Evolutionary conservation across 768 basidiomycete genomes (phyloP), one percentile per base, ranked within the genome.

Genomic region (Leccinum truebloodii): DNA sequence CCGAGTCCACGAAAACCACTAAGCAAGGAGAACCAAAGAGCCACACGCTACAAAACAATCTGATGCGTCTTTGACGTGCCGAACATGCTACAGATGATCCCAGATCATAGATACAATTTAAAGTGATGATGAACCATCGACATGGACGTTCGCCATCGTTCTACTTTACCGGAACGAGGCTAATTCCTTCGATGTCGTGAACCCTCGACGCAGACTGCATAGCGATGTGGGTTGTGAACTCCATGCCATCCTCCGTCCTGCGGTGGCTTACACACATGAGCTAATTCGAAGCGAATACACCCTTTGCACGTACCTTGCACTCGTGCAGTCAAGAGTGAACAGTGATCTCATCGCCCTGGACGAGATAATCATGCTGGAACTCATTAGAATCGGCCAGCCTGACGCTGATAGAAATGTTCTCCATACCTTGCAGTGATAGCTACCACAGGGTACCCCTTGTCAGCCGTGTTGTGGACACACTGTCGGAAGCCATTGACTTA

Each of bases 331-430:
- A 9, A 61, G 51, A 3, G 8, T 57, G 41, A 20, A n/a, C 16
- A 64, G 46, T 2, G 61, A 67, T 30, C 59, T 60, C 41, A 63
- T 57, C 1, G 65, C 65, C 44, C 62, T 67, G 22, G 57, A 60
- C 2, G 66, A 67, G 16, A 54, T 41, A 7, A 64, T 54, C 1
- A 28, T 57, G 20, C 63, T 64, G 41, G 9, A 59, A 54, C 34
- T 20, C 24, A n/a, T 30, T 41, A 46, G n/a, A 22, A 16, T 60
- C 44, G 60, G 56, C 18, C 1, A n/a, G 22, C 39, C 7, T n/a
- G 37, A 32, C n/a, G 1, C 26, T 8, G 49, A 51, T 16, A 24
- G 16, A 24, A 16, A 28, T 28, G 8, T 18, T 54, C 34, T 34
- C 5, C 4, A 34, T 34, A 69, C 67, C 61, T 66, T 49, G 39